These are phyloP conservation scores for Ogataea hybrid DNA, from an alignment of 1,139 yeast species.

Conservation along the genomic window DNA sequence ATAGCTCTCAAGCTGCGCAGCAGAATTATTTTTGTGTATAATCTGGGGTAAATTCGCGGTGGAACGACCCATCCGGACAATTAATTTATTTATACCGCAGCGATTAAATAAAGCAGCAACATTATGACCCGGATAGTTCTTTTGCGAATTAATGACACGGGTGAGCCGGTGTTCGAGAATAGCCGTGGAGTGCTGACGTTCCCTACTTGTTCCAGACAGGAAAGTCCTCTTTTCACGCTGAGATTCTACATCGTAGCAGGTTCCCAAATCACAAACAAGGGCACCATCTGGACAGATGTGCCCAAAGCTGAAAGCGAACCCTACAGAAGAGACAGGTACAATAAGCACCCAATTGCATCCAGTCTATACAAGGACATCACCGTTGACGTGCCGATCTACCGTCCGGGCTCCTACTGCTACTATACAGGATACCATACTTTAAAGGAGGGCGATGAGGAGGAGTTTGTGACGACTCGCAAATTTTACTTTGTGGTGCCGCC, in stretches of 20 bases:
- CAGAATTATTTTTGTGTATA: conserved; percentile 20
- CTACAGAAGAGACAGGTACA: conserved; percentile 58
- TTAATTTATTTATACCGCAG: conserved; percentile 1
- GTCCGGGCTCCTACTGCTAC: conserved; percentile 81
- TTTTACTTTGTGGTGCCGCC: conserved; percentile 84
- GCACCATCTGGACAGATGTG: conserved; percentile 71
- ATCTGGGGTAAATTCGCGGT: conserved; percentile 8
- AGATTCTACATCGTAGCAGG: conserved; percentile 73
- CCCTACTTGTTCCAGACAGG: conserved; percentile 57
- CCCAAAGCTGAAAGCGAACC: conserved; percentile 42
- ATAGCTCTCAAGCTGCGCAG: conserved; percentile 16
- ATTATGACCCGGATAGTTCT: conserved; percentile 36
- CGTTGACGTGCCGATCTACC: conserved; percentile 58
- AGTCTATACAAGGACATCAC: conserved; percentile 60
- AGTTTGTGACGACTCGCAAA: conserved; percentile 46
- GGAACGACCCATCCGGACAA: conserved; percentile 3
- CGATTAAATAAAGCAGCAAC: conserved; percentile 7
- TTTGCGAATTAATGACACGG: conserved; percentile 51
- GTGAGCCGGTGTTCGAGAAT: conserved; percentile 50
- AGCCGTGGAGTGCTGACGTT: conserved; percentile 61
- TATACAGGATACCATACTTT: conserved; percentile 50
- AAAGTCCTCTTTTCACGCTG: conserved; percentile 52
- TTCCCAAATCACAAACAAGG: conserved; percentile 66
- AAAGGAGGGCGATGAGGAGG: conserved; percentile 30
- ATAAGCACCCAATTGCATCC: conserved; percentile 43